Conservation (phyloP, 2,329 filamentous ascomycete genomes). For the Exophiala mesophila region DNA sequence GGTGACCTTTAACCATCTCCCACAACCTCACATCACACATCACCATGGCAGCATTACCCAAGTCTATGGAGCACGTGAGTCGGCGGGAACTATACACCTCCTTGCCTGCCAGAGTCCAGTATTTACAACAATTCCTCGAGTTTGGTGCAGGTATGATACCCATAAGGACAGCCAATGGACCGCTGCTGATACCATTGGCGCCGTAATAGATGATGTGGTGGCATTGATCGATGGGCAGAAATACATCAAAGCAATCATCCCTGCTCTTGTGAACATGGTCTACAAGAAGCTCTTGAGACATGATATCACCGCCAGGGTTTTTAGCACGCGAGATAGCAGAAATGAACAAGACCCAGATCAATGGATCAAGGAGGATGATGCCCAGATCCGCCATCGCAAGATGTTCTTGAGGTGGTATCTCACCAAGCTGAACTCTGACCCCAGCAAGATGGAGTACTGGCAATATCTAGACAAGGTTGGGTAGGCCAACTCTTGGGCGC, state of each 20-base stretch:
- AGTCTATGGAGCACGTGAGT: slow-evolving; percentile 20
- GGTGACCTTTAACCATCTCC: too few species aligned
- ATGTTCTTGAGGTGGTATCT: slow-evolving; percentile 73
- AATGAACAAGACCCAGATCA: slow-evolving; percentile 65
- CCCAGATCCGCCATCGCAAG: slow-evolving; percentile 71
- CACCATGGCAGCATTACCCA: slow-evolving; percentile 16
- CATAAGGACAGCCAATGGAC: not conserved
- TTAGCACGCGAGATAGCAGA: slow-evolving; percentile 56
- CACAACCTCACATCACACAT: too few species aligned
- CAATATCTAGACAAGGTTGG: slow-evolving; percentile 80
- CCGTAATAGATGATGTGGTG: slow-evolving; percentile 61
- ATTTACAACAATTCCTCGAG: slow-evolving; percentile 71
- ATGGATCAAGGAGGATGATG: slow-evolving; percentile 61
- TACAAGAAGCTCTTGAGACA: slow-evolving; percentile 76
- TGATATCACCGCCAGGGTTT: slow-evolving; percentile 76
- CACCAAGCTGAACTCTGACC: slow-evolving; percentile 68
- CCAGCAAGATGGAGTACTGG: slow-evolving; percentile 72
- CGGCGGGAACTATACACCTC: slow-evolving; percentile 20
- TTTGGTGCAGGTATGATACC: slow-evolving; percentile 58
- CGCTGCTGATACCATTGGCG: not conserved
- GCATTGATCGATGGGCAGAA: slow-evolving; percentile 65
- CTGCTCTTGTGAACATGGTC: slow-evolving; percentile 76
- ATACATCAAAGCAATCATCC: slow-evolving; percentile 77
- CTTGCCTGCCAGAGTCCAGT: slow-evolving; percentile 55
- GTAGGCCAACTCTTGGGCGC: slow-evolving; percentile 48